These are phyloP conservation scores for Colletotrichum musae DNA, from an alignment of 2,329 filamentous ascomycete species.

Conservation along the genomic window DNA sequence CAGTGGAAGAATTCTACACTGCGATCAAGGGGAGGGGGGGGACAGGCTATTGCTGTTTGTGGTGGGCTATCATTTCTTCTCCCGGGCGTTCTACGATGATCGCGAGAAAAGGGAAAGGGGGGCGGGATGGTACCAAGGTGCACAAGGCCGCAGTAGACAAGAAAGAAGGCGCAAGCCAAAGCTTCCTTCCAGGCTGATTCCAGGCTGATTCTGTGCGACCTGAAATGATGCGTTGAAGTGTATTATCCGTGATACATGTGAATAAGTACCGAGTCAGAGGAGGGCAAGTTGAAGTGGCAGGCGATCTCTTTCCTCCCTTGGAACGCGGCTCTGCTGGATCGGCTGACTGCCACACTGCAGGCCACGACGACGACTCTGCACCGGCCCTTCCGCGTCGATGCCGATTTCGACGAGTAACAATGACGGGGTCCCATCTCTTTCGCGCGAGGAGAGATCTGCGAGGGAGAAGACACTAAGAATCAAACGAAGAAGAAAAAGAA, in stretches of 20 bases:
- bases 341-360: not conserved
- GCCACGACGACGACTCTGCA: not conserved
- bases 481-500: not conserved
- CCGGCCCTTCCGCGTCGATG: not conserved
- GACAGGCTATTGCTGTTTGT: not conserved
- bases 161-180: no score
- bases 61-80: not conserved
- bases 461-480: no score
- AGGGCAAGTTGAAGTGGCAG: not conserved
- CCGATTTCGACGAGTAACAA: conserved; percentile 4
- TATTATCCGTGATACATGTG: not conserved
- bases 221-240: conserved; percentile 8
- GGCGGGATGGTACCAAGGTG: not conserved
- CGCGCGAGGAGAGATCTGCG: not conserved
- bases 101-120: not conserved
- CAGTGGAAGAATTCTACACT: not conserved
- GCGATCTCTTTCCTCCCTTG: conserved; percentile 22
- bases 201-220: not conserved
- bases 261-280: no score
- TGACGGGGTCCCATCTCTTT: conserved; percentile 19
- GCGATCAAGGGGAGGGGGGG: conserved; percentile 6
- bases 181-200: no score
- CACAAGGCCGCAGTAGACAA: no score
- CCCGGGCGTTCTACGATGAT: not conserved
- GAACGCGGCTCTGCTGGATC: conserved; percentile 25